Base-by-base conservation (phyloP, 768 basidiomycete species). In the Trametes elegans region DNA sequence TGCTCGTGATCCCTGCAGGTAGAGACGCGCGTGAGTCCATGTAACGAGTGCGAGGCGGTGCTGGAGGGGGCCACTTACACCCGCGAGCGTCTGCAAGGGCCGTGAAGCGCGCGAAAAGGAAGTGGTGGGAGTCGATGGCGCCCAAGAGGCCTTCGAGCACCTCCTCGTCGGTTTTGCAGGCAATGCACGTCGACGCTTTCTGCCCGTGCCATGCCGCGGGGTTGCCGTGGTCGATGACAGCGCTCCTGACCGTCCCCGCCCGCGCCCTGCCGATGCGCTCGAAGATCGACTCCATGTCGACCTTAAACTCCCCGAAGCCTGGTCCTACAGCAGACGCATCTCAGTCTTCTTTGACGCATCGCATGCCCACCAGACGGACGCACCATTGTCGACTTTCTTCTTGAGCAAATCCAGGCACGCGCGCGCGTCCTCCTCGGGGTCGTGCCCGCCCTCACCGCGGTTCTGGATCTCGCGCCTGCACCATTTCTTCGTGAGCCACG, bases 401-500 rank as follows among this genome's bases (percentile, higher is more conserved):
- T 81, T 79, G 19, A 99, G 67, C 27, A 99, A 74, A 56, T 96
- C 93, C 9, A 93, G 61, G 63, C 93, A 94, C 0, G 95, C 89
- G 18, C 87, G 76, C 0, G 96, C 95, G 62, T 98, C 96, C 67
- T 98, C 96, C 63, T 94, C 91, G 2, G 94, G 92, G 59, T 97
- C 90, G 68, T 98, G 96, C 3, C 93, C 93, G 2, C 87, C 88
- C 45, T 88, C 87, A 0, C 91, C 92, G 0, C 81, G 74, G 0
- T 79, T 82, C 70, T 98, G 96, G 38, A 99, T 98, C 62, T 94
- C 90, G 46, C 88, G 81, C 10, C 81, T 82, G 52, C 92, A 87
- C 93, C 93, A 98, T 66, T 92, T 93, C 66, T 90, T 90, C 40
- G 92, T 91, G 40, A 99, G 82, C 93, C 93, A 98, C n/a, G 94